These are phyloP conservation scores for Hymenoscyphus occultus DNA, from an alignment of 2,329 filamentous ascomycete genomes.

Conservation along the genomic window DNA sequence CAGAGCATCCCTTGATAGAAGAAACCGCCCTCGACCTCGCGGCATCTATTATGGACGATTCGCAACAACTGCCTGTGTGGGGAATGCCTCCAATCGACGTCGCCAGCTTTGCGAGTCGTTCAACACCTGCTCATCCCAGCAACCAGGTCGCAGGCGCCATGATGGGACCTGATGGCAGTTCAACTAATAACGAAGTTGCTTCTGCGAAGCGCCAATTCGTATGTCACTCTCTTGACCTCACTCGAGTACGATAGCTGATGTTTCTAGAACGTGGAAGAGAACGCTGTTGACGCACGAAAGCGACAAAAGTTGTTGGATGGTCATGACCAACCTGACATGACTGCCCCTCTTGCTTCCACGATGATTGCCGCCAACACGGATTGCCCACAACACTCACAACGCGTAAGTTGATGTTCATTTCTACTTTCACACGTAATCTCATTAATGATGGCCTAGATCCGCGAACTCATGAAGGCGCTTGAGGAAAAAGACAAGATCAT, in stretches of 20 bases:
- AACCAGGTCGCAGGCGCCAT: no score
- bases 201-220: neutral
- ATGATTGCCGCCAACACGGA: neutral
- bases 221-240: neutral
- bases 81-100: constrained; percentile 29
- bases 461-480: constrained; percentile 37
- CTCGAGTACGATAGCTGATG: no score
- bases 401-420: neutral
- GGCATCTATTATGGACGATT: constrained; percentile 21
- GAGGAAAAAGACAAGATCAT: constrained; percentile 10
- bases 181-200: neutral
- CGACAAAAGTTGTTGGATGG: neutral
- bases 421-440: neutral
- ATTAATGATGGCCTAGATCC: constrained; percentile 30
- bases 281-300: no score
- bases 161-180: no score
- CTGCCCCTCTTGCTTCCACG: neutral
- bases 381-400: neutral
- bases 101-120: constrained; percentile 12
- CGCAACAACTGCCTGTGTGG: constrained; percentile 25
- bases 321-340: neutral
- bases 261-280: no score
- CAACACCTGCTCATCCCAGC: neutral
- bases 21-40: constrained; percentile 29
- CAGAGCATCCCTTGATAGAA: constrained; percentile 23